A percentile compares a stretch with the other conserved stretches of the same genome.
Conservation (phyloP, 352 stramenopile genomes). For the Phytophthora lateralis region DNA sequence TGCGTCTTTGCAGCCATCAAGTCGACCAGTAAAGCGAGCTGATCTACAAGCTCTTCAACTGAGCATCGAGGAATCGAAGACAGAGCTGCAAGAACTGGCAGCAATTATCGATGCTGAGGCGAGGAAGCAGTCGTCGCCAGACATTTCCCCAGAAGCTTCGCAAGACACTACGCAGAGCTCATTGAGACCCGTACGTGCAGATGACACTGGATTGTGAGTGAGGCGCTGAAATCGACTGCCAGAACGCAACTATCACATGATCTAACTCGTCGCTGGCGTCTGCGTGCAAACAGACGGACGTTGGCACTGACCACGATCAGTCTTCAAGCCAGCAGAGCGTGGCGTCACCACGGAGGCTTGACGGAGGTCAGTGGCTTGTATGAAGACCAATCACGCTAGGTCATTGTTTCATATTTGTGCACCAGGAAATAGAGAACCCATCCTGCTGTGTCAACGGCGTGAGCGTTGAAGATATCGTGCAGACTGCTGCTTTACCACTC, state of each 20-base stretch:
- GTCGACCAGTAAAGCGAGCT: slow-evolving; percentile 11
- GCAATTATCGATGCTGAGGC: slow-evolving; percentile 14
- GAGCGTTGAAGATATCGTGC: not conserved
- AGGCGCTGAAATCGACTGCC: slow-evolving; percentile 8
- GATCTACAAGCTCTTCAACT: slow-evolving; percentile 35
- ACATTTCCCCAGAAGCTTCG: not conserved
- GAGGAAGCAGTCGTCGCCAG: slow-evolving; percentile 8
- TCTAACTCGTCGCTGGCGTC: slow-evolving; percentile 14
- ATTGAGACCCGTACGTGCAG: slow-evolving; percentile 29
- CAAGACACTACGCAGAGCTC: not conserved
- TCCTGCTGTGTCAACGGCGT: slow-evolving; percentile 4
- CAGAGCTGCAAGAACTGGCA: slow-evolving; percentile 32
- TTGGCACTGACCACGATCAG: slow-evolving; percentile 13
- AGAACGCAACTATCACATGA: slow-evolving; percentile 4
- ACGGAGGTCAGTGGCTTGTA: slow-evolving; percentile 32
- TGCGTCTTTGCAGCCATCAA: slow-evolving; percentile 1
- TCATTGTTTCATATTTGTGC: slow-evolving; percentile 19
- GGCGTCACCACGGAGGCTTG: slow-evolving; percentile 27
- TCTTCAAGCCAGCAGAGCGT: slow-evolving; percentile 18
- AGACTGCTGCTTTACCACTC: not conserved
- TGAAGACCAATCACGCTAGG: slow-evolving; percentile 22
- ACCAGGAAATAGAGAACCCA: slow-evolving; percentile 34
- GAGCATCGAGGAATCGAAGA: slow-evolving; percentile 40
- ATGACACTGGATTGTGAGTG: slow-evolving; percentile 13
- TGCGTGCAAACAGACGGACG: slow-evolving; percentile 23